Evolutionary conservation across 345 rosid genomes (phyloP), one percentile per base, ranked within the genome.

Genomic region (Citrus sinensis): DNA sequence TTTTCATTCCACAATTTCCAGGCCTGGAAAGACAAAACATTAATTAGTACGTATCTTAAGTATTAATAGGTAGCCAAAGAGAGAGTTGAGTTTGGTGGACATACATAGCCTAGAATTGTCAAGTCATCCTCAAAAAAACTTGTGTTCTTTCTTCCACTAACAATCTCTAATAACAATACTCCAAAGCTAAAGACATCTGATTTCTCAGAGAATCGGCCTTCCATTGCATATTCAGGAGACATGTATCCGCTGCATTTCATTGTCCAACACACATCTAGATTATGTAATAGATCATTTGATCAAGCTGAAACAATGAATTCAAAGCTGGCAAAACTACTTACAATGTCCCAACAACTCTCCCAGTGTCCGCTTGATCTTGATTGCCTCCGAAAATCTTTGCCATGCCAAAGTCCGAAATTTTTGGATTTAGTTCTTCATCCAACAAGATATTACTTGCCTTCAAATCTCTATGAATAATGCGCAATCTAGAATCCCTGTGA

Each of bases 371-470:
- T 70, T 65, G 79, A 30, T 77, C 81, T 74, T 82, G 59, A 61
- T 74, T 71, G 29, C 62, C 62, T 58, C 25, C 62, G 2, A 58
- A 58, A 58, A 58, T 58, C 62, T 2, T 58, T 58, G 62, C 27
- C 62, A 58, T 58, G 27, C 62, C 62, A 20, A 58, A 58, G 62
- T 84, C 86, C 22, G 62, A 58, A 58, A 58, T 58, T 58, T 58
- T 58, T 20, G 27, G 62, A 58, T 58, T 84, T 29, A 77, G 67
- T 7, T 71, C 82, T 24, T 81, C 61, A 32, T 83, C 83, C 8
- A 83, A 72, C 61, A 86, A 72, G 61, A 86, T 62, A 6, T 86
- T 86, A 58, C 88, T 67, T 24, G 82, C 62, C 54, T 86, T 86
- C 7, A 86, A 39, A 74, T 86, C 87, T 51, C 88, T 71, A 9